phyloP scores from a whole-genome alignment of 2,329 filamentous ascomycete genomes.

The Colletotrichum spinosum region DNA sequence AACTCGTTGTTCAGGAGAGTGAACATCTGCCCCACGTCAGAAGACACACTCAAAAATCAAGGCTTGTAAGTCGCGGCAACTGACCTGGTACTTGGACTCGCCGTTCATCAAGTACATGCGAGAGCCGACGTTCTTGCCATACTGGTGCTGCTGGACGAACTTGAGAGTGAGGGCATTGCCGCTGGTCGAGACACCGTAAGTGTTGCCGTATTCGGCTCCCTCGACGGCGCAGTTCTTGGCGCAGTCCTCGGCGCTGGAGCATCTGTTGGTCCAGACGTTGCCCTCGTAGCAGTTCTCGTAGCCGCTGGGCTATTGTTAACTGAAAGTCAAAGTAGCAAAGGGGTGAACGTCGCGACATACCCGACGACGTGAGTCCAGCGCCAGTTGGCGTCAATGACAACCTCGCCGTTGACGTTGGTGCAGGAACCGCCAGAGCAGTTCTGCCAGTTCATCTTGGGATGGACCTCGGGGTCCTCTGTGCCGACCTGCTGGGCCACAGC shows the following conservation, averaged over 20 bases:
- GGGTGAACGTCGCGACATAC: conserved; percentile 40
- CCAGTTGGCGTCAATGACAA: conserved; percentile 62
- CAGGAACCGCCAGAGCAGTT: conserved; percentile 46
- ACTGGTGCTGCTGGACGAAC: conserved; percentile 59
- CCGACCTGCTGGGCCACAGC: conserved; percentile 42
- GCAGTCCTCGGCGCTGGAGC: conserved; percentile 49
- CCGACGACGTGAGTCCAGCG: conserved; percentile 57
- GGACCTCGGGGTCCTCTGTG: conserved; percentile 41
- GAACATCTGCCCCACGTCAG: conserved; percentile 56
- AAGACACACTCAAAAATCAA: not conserved
- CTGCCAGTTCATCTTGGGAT: conserved; percentile 43
- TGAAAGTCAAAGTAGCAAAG: conserved; percentile 49
- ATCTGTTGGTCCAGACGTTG: conserved; percentile 46
- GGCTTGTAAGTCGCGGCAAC: not conserved
- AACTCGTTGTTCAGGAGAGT: conserved; percentile 69
- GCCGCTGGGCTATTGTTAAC: conserved; percentile 9
- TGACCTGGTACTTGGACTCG: conserved; percentile 58
- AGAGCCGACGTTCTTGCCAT: conserved; percentile 50
- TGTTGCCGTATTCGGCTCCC: conserved; percentile 55
- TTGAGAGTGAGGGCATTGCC: conserved; percentile 58
- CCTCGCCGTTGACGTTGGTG: conserved; percentile 52
- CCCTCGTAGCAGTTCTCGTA: conserved; percentile 49
- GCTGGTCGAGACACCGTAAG: conserved; percentile 58
- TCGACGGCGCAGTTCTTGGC: conserved; percentile 55
- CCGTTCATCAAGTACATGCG: conserved; percentile 67